Percentiles rank a stretch among this genome's conserved stretches.
These are phyloP conservation scores for Venturia carpophila DNA, from an alignment of 2,329 filamentous ascomycete genomes.

Conservation along the genomic window DNA sequence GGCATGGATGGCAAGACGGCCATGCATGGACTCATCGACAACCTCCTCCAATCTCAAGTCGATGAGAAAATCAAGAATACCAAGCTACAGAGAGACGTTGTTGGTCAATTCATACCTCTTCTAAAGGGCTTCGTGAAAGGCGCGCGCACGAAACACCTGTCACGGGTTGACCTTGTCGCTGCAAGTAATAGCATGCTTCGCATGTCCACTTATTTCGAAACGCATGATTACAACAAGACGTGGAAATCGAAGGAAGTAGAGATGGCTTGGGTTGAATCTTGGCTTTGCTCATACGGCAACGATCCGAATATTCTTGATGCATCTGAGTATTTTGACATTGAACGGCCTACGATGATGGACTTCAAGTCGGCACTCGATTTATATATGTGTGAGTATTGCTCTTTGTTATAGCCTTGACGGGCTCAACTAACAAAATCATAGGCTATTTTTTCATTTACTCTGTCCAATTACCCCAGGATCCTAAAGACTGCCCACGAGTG, in stretches of 20 bases:
- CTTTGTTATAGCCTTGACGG: not conserved
- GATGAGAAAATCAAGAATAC: conserved; percentile 39
- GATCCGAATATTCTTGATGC: conserved; percentile 30
- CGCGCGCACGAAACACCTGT: conserved; percentile 39
- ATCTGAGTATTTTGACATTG: conserved; percentile 27
- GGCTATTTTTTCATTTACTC: conserved; percentile 43
- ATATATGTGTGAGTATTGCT: conserved; percentile 27
- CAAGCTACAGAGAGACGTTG: conserved; percentile 39
- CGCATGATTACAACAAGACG: conserved; percentile 42
- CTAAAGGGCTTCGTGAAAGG: conserved; percentile 44
- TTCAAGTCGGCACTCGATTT: conserved; percentile 29
- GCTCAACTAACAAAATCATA: not conserved
- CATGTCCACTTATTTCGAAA: conserved; percentile 44
- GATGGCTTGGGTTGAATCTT: conserved; percentile 40
- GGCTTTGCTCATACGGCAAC: conserved; percentile 37
- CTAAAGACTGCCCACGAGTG: conserved; percentile 43
- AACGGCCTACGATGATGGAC: conserved; percentile 29
- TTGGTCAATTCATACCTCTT: conserved; percentile 47
- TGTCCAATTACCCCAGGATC: conserved; percentile 37
- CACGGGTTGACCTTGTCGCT: conserved; percentile 37
- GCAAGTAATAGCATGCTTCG: conserved; percentile 43
- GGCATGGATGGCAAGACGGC: conserved; percentile 47
- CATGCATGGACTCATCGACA: conserved; percentile 47
- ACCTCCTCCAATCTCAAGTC: conserved; percentile 45
- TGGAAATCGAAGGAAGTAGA: conserved; percentile 41